Percentiles rank a stretch among this genome's conserved stretches.
Evolutionary conservation across 164 flowering plant species (phyloP).

Genomic region (Warburgia ugandensis): DNA sequence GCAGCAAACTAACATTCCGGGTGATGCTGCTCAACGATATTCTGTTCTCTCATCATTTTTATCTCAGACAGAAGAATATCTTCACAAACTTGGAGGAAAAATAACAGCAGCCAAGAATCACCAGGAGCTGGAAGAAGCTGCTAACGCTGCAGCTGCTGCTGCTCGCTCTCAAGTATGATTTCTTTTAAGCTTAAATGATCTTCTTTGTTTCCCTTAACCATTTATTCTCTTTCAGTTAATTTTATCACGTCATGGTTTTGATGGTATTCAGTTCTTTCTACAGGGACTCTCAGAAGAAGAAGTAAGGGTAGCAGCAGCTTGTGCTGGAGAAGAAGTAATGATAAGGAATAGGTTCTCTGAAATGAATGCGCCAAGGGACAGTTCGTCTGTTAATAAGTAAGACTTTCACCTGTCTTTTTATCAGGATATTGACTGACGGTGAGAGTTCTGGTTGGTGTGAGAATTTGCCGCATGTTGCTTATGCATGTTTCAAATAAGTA

Average conservation of each 20-base stretch:
- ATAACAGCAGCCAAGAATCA: slow-evolving; percentile 91
- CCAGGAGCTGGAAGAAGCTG: slow-evolving; percentile 95
- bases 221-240: too few relatives aligned
- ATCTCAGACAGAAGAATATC: slow-evolving; percentile 94
- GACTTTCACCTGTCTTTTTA: neutral
- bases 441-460: too few relatives aligned
- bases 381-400: slow-evolving; percentile 80
- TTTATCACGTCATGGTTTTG: too few relatives aligned
- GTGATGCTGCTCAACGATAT: slow-evolving; percentile 95
- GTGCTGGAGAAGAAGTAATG: slow-evolving; percentile 97
- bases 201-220: too few relatives aligned
- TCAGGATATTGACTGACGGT: too few relatives aligned
- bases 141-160: slow-evolving; percentile 76
- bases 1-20: slow-evolving; percentile 91
- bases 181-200: too few relatives aligned
- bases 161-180: slow-evolving; percentile 78
- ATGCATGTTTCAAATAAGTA: too few relatives aligned
- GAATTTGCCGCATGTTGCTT: too few relatives aligned
- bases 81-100: slow-evolving; percentile 84
- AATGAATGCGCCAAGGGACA: slow-evolving; percentile 98
- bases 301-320: slow-evolving; percentile 84
- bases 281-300: slow-evolving; percentile 99
- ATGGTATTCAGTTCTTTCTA: slow-evolving; percentile 14
- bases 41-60: slow-evolving; percentile 89
- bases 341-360: slow-evolving; percentile 89